phyloP scores from a whole-genome alignment of 352 stramenopile species.

The Sclerospora graminicola region DNA sequence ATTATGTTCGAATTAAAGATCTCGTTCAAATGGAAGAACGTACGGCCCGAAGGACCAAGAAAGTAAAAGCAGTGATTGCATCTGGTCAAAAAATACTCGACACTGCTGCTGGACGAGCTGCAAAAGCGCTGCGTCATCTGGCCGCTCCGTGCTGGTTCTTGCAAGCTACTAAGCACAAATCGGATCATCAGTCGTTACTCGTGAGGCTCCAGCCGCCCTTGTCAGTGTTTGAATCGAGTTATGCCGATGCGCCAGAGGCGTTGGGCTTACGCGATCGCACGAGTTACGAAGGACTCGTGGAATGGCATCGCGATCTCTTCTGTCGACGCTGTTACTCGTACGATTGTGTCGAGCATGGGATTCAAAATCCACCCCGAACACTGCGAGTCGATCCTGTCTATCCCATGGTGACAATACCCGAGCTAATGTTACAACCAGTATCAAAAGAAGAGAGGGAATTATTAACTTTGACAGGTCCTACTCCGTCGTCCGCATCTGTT shows the following conservation, averaged over 20 bases:
- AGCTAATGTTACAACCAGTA: slow-evolving; percentile 24
- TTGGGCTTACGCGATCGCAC: slow-evolving; percentile 29
- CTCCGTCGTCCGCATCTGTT: slow-evolving; percentile 2
- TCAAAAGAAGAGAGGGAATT: slow-evolving; percentile 4
- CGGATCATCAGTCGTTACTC: slow-evolving; percentile 9
- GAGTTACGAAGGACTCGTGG: slow-evolving; percentile 45
- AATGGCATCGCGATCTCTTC: slow-evolving; percentile 82
- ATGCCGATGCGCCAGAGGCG: slow-evolving; percentile 17
- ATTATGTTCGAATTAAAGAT: slow-evolving; percentile 42
- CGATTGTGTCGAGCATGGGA: slow-evolving; percentile 86
- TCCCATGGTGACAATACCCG: slow-evolving; percentile 30
- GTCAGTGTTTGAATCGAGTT: slow-evolving; percentile 46
- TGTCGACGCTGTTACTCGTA: slow-evolving; percentile 87
- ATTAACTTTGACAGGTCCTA: slow-evolving; percentile 5
- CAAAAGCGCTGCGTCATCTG: slow-evolving; percentile 8
- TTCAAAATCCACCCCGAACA: slow-evolving; percentile 42
- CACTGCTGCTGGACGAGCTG: no score
- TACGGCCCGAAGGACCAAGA: slow-evolving; percentile 16
- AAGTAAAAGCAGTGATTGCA: slow-evolving; percentile 16
- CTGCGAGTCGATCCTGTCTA: slow-evolving; percentile 44
- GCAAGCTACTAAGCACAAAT: slow-evolving; percentile 6
- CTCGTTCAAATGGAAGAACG: slow-evolving; percentile 12
- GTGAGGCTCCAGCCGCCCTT: slow-evolving; percentile 33
- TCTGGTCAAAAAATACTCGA: not conserved
- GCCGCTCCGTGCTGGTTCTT: slow-evolving; percentile 26